Base-by-base conservation (phyloP, 2,329 filamentous ascomycete genomes). In the Keithomyces neogunnii region DNA sequence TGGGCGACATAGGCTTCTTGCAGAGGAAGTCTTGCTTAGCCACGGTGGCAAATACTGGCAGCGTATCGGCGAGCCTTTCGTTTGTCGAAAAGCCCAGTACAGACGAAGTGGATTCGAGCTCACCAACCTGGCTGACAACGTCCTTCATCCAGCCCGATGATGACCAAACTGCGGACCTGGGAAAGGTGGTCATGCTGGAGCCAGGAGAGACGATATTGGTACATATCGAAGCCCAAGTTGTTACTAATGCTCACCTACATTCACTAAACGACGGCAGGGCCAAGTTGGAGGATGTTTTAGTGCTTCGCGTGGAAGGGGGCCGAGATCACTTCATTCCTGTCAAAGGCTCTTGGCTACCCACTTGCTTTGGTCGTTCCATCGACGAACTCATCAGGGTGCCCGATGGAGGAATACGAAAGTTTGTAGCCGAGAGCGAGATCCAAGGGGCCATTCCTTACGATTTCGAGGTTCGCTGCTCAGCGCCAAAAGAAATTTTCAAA, bases 261-360 rank as follows among this genome's bases (percentile, higher is more conserved):
- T 71, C 76, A 2, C 75, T 99, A 38, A 97, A 97, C 58, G 76
- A 85, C 50, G 82, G 80, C 13, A 73, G 75, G 2, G 65, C 73
- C 3, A 73, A 72, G 6, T 72, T 99, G 0, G 92, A 97, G 55
- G 90, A 97, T 57, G 84, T 99, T 3, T 74, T 99, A 6, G 85
- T 99, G 2, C 75, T 99, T 7, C 84, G 90, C 1, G 88, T 99
- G 4, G 77, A 82, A 9, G 81, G 86, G 49, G 95, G 95, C 1
- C 80, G 90, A 46, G 93, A 99, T 60, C 88, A 97, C 63, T 99
- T 99, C 63, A 81, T 99, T 39, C 86, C 90, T 0, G 75, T 96
- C 0, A 83, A 80, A 29, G 93, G 81, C 0, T 73, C 70, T 1
- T 99, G 93, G 92, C 72, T 85, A 3, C 86, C 87, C 7, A 89